Evolutionary conservation across 768 basidiomycete species (phyloP).

Genomic region (Phallus indusiatus): DNA sequence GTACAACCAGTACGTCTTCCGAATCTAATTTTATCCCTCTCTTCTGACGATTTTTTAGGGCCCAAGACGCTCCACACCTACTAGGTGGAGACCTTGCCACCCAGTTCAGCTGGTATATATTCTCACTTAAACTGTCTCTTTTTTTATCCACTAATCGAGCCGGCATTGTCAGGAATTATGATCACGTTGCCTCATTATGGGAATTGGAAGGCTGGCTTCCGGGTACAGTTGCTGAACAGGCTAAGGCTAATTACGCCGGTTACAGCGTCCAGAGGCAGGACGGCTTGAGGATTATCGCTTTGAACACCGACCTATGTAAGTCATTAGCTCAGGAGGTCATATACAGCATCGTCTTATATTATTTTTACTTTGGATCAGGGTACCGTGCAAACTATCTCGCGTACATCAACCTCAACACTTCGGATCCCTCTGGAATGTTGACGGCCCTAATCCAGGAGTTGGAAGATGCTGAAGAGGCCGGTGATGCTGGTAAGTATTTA

Average conservation of each 20-base stretch:
- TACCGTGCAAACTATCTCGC: conserved; percentile 61
- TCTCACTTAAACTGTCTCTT: background rate
- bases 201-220: conserved; percentile 62
- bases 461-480: conserved; percentile 67
- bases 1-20: conserved; percentile 46
- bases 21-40: background rate
- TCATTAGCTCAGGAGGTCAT: conserved; percentile 10
- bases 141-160: background rate
- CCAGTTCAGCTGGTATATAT: conserved; percentile 38
- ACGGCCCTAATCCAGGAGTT: conserved; percentile 70
- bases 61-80: conserved; percentile 45
- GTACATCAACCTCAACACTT: conserved; percentile 62
- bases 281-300: conserved; percentile 59
- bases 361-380: conserved; percentile 3
- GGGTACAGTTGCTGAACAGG: conserved; percentile 41
- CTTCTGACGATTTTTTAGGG: background rate
- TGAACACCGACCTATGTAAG: conserved; percentile 73
- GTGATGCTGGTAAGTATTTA: conserved; percentile 49
- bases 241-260: conserved; percentile 60
- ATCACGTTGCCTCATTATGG: conserved; percentile 66
- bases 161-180: conserved; percentile 50
- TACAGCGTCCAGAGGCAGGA: conserved; percentile 61
- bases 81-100: conserved; percentile 43
- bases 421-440: conserved; percentile 68
- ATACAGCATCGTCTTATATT: background rate